phyloP scores from a whole-genome alignment of 768 basidiomycete species.

The Roridomyces roridus region DNA sequence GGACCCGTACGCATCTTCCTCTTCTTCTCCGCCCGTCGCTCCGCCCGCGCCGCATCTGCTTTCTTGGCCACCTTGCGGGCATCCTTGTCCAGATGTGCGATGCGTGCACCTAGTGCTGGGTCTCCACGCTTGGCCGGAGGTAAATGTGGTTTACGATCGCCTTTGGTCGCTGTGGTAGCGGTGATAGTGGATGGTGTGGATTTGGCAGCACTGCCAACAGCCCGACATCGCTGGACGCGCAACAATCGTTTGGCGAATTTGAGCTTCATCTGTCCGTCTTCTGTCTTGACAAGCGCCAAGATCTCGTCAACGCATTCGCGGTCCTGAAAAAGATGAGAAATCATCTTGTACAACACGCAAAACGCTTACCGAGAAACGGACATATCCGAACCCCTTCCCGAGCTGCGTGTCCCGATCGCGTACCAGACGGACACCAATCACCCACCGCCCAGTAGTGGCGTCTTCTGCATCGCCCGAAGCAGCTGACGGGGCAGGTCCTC shows the following conservation, averaged over 20 bases:
- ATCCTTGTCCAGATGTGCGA: constrained; percentile 81
- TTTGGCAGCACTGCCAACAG: constrained; percentile 44
- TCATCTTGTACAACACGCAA: neutral
- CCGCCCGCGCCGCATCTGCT: constrained; percentile 78
- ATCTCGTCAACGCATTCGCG: constrained; percentile 92
- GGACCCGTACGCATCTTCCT: constrained; percentile 60
- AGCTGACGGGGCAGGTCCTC: constrained; percentile 56
- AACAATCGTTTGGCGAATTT: constrained; percentile 94
- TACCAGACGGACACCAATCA: constrained; percentile 85
- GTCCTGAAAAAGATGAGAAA: constrained; percentile 58
- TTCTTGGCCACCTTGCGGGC: constrained; percentile 87
- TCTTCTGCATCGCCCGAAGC: neutral
- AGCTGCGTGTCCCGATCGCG: constrained; percentile 91
- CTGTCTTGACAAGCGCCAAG: constrained; percentile 72
- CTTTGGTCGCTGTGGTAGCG: neutral
- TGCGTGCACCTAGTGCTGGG: constrained; percentile 77
- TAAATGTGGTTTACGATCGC: constrained; percentile 11
- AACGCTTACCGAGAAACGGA: constrained; percentile 78
- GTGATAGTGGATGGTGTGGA: constrained; percentile 27
- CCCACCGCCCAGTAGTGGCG: constrained; percentile 74
- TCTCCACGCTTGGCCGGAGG: constrained; percentile 70
- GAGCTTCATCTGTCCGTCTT: constrained; percentile 52
- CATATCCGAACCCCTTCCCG: constrained; percentile 95
- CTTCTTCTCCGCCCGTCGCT: constrained; percentile 90
- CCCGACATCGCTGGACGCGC: constrained; percentile 90